phyloP scores from a whole-genome alignment of 441 rosid species.

The Adansonia grandidieri region DNA sequence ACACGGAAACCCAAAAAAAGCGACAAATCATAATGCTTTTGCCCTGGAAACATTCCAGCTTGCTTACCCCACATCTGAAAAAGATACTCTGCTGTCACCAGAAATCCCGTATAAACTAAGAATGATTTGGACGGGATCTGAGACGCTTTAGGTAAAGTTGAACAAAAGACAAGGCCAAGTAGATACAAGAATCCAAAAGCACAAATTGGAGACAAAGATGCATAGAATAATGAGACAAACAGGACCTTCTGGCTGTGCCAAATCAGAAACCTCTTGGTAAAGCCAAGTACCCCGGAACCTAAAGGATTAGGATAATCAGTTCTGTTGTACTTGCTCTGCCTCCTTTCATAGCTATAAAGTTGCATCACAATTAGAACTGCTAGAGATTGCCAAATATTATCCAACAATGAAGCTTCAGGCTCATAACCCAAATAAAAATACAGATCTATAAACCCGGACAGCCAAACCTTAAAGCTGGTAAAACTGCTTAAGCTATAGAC shows the following conservation, averaged over 20 bases:
- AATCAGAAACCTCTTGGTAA: conserved; percentile 74
- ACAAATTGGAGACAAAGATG: conserved; percentile 81
- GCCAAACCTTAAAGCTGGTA: conserved; percentile 75
- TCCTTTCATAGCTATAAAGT: conserved; percentile 98
- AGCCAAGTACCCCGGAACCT: conserved; percentile 69
- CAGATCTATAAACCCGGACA: conserved; percentile 73
- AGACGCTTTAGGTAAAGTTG: conserved; percentile 87
- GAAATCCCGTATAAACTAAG: conserved; percentile 75
- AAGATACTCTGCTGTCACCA: conserved; percentile 81
- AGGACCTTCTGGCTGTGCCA: conserved; percentile 98
- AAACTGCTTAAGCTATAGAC: conserved; percentile 92
- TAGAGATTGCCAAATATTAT: conserved; percentile 95
- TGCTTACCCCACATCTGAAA: conserved; percentile 98
- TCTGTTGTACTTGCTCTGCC: conserved; percentile 77
- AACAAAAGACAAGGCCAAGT: conserved; percentile 78
- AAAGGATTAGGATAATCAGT: conserved; percentile 55
- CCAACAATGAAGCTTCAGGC: conserved; percentile 71
- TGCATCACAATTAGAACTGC: conserved; percentile 98
- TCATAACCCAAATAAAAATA: conserved; percentile 80
- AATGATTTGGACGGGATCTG: conserved; percentile 83
- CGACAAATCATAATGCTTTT: conserved; percentile 69
- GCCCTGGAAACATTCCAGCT: conserved; percentile 97
- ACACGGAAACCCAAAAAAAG: conserved; percentile 73
- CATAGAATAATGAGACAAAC: conserved; percentile 77
- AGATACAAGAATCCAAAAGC: conserved; percentile 89